Evolutionary conservation across 2,329 filamentous ascomycete species (phyloP).

Genomic region (Aurifilum marmelostoma): DNA sequence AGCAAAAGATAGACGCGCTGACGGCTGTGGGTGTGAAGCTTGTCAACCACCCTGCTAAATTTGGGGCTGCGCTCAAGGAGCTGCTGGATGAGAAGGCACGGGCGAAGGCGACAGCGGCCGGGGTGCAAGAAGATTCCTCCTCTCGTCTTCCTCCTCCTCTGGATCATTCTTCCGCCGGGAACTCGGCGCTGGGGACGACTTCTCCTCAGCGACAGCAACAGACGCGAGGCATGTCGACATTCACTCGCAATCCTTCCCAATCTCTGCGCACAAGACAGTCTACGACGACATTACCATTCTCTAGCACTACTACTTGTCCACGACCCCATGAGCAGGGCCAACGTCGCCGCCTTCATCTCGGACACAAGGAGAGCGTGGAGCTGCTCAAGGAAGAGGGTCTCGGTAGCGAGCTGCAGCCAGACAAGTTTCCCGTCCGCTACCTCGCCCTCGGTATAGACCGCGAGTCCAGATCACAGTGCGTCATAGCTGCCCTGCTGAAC

Average conservation of each 20-base stretch:
- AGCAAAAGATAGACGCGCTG: constrained; percentile 69
- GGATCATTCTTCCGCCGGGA: not conserved
- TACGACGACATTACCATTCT: not conserved
- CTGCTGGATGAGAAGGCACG: constrained; percentile 49
- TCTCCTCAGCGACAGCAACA: constrained; percentile 31
- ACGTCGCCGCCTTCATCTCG: constrained; percentile 24
- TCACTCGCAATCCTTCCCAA: not conserved
- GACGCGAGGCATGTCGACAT: constrained; percentile 13
- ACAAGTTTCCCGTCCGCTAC: constrained; percentile 48
- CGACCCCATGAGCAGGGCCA: constrained; percentile 10
- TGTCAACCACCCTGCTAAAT: constrained; percentile 76
- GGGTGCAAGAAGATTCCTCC: not conserved
- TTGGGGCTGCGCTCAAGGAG: constrained; percentile 69
- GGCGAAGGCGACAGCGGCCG: not conserved
- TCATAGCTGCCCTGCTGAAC: constrained; percentile 44
- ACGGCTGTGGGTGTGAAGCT: constrained; percentile 68
- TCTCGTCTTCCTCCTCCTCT: not conserved
- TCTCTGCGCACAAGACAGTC: not conserved
- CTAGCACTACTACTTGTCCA: too few relatives aligned
- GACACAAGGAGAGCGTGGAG: not conserved
- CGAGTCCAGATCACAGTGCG: constrained; percentile 61
- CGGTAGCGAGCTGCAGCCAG: constrained; percentile 42
- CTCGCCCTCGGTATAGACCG: constrained; percentile 70
- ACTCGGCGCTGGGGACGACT: constrained; percentile 26
- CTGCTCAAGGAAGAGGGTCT: constrained; percentile 46